These are phyloP conservation scores for Capronia americana DNA, from an alignment of 2,329 filamentous ascomycete genomes.

Conservation along the genomic window DNA sequence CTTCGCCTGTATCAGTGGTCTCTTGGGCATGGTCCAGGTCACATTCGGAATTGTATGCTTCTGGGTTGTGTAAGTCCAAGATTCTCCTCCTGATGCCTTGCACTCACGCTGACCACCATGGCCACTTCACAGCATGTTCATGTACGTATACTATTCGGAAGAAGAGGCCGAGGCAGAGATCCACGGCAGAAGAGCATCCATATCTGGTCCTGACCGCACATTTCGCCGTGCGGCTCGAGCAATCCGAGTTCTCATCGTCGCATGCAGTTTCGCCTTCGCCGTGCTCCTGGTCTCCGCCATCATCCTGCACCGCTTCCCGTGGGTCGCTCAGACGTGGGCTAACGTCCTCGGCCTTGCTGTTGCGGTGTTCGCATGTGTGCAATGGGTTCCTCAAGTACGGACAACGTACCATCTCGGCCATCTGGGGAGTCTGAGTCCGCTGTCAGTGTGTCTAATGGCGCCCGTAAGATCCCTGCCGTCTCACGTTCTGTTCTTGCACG, in stretches of 20 bases:
- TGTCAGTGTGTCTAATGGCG: constrained; percentile 23
- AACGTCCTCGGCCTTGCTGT: constrained; percentile 26
- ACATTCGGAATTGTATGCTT: constrained; percentile 28
- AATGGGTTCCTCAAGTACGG: constrained; percentile 28
- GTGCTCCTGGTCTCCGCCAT: constrained; percentile 25
- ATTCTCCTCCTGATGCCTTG: neutral
- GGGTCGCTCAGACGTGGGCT: constrained; percentile 25
- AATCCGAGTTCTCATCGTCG: constrained; percentile 20
- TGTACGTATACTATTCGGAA: constrained; percentile 30
- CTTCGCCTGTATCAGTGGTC: constrained; percentile 26
- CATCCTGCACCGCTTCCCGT: constrained; percentile 28
- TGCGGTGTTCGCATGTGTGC: constrained; percentile 26
- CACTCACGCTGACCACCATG: neutral
- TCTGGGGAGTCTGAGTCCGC: constrained; percentile 26
- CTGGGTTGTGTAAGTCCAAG: constrained; percentile 24
- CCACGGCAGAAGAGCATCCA: constrained; percentile 20
- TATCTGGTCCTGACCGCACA: constrained; percentile 25
- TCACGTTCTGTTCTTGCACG: neutral
- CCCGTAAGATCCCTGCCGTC: constrained; percentile 9
- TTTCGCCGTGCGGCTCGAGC: constrained; percentile 27
- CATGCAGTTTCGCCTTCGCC: constrained; percentile 27
- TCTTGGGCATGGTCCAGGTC: constrained; percentile 28
- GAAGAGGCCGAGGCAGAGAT: constrained; percentile 30
- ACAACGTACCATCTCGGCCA: constrained; percentile 28
- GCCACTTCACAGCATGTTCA: constrained; percentile 21